These are phyloP conservation scores for Trichophyton schoenleinii DNA, from an alignment of 2,329 filamentous ascomycete genomes.

Conservation along the genomic window DNA sequence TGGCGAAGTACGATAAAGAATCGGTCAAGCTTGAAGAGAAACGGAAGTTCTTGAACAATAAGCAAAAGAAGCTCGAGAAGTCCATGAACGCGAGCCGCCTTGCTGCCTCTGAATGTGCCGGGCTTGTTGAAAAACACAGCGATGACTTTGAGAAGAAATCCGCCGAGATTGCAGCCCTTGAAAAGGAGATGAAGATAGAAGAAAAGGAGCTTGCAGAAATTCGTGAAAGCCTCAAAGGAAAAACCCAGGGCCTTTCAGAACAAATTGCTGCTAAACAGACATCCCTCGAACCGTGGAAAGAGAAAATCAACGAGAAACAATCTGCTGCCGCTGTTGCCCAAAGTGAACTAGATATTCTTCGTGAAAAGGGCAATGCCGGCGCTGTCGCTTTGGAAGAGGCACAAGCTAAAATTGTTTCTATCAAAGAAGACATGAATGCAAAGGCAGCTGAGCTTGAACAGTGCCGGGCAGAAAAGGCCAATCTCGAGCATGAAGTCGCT, in stretches of 20 bases:
- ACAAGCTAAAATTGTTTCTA: slow-evolving; percentile 60
- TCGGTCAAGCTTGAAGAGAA: slow-evolving; percentile 97
- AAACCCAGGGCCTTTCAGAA: slow-evolving; percentile 88
- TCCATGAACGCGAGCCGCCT: slow-evolving; percentile 64
- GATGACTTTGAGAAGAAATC: slow-evolving; percentile 66
- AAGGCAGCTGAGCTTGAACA: slow-evolving; percentile 66
- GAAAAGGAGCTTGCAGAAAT: slow-evolving; percentile 74
- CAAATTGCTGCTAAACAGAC: slow-evolving; percentile 88
- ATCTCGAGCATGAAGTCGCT: slow-evolving; percentile 60
- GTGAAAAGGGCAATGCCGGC: slow-evolving; percentile 78
- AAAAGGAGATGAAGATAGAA: slow-evolving; percentile 62
- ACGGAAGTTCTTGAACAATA: slow-evolving; percentile 79
- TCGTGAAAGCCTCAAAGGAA: slow-evolving; percentile 78
- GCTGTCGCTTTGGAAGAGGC: slow-evolving; percentile 73
- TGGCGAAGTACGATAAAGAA: slow-evolving; percentile 89
- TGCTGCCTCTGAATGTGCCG: slow-evolving; percentile 59
- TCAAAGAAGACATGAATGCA: slow-evolving; percentile 56
- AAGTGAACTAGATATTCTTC: slow-evolving; percentile 83
- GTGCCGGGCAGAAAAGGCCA: slow-evolving; percentile 58
- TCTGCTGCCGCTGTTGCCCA: slow-evolving; percentile 88
- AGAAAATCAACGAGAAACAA: slow-evolving; percentile 92
- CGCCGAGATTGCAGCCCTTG: slow-evolving; percentile 62
- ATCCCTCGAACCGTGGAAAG: slow-evolving; percentile 87
- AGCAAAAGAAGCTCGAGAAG: slow-evolving; percentile 92
- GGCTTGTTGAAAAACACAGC: slow-evolving; percentile 63